phyloP scores from a whole-genome alignment of 202 grass and related monocot genomes.

The Carex arenaria region DNA sequence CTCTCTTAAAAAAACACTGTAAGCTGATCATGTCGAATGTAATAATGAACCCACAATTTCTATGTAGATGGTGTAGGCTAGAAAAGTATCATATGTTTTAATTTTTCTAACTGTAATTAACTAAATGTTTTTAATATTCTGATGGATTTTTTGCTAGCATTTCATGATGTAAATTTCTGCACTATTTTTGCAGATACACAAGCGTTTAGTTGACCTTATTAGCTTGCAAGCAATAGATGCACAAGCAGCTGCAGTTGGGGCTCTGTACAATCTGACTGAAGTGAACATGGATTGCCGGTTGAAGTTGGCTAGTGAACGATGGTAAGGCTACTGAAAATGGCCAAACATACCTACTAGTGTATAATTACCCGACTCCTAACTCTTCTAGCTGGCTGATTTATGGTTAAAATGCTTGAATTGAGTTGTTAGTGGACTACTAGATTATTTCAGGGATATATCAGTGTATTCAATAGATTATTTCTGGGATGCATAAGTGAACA shows the following conservation, averaged over 20 bases:
- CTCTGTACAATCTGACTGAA: constrained; percentile 91
- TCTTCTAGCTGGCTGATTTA: not conserved
- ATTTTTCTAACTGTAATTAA: not conserved
- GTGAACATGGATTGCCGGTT: constrained; percentile 87
- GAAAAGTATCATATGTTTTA: not conserved
- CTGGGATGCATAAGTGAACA: not conserved
- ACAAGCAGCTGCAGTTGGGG: constrained; percentile 83
- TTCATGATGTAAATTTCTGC: not conserved
- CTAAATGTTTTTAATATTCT: not conserved
- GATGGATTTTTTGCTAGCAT: not conserved
- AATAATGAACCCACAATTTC: not conserved
- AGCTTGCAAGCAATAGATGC: constrained; percentile 85
- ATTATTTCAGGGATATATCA: not conserved
- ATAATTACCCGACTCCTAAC: not conserved
- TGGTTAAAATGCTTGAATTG: not conserved
- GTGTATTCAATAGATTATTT: not conserved
- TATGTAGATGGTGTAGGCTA: not conserved
- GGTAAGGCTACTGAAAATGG: constrained; percentile 31
- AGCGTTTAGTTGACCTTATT: constrained; percentile 81
- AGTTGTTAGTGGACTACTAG: not conserved
- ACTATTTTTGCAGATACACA: constrained; percentile 63
- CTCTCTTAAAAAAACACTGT: not conserved
- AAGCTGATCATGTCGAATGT: constrained; percentile 4
- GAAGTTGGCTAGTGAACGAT: constrained; percentile 90
- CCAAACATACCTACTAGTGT: not conserved